Percentiles rank a stretch among this genome's conserved stretches.
Conservation (phyloP, 2,329 filamentous ascomycete species). For the Fusarium sp. region DNA sequence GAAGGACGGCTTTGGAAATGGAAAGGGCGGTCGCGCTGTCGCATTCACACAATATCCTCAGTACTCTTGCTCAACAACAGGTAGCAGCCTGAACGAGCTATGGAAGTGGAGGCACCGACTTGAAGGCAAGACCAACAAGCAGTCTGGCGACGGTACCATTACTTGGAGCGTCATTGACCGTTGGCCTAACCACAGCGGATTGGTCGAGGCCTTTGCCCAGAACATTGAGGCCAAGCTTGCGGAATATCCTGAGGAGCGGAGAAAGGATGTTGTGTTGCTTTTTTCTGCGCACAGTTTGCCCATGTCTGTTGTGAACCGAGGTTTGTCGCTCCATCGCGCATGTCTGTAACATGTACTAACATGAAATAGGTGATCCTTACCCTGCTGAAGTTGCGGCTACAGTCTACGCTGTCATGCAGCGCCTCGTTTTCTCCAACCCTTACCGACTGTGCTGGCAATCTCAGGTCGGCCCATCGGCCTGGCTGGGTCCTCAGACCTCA, state of each 20-base stretch:
- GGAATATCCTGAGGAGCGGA: constrained; percentile 84
- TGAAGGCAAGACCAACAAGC: constrained; percentile 77
- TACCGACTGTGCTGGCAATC: constrained; percentile 98
- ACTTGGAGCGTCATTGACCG: constrained; percentile 98
- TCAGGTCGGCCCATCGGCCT: constrained; percentile 94
- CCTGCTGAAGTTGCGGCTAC: constrained; percentile 96
- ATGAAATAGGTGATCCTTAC: constrained; percentile 83
- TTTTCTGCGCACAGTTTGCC: constrained; percentile 97
- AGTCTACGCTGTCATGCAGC: constrained; percentile 95
- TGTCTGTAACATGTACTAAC: constrained; percentile 44
- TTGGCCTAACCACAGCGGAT: constrained; percentile 91
- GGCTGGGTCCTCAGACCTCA: constrained; percentile 94
- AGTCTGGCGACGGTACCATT: constrained; percentile 75
- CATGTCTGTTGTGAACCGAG: constrained; percentile 96
- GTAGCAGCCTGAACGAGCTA: constrained; percentile 94
- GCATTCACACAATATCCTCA: constrained; percentile 99
- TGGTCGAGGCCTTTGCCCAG: constrained; percentile 91
- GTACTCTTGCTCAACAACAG: constrained; percentile 97
- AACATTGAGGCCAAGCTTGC: constrained; percentile 89
- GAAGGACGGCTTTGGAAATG: constrained; percentile 89
- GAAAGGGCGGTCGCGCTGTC: constrained; percentile 91
- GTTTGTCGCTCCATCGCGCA: constrained; percentile 55
- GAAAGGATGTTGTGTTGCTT: constrained; percentile 84
- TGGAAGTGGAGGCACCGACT: constrained; percentile 96
- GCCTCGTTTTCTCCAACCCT: constrained; percentile 86